A percentile compares a stretch with the other conserved stretches of the same genome.
Evolutionary conservation across 441 rosid species (phyloP).

Genomic region (Macaranga tanarius): DNA sequence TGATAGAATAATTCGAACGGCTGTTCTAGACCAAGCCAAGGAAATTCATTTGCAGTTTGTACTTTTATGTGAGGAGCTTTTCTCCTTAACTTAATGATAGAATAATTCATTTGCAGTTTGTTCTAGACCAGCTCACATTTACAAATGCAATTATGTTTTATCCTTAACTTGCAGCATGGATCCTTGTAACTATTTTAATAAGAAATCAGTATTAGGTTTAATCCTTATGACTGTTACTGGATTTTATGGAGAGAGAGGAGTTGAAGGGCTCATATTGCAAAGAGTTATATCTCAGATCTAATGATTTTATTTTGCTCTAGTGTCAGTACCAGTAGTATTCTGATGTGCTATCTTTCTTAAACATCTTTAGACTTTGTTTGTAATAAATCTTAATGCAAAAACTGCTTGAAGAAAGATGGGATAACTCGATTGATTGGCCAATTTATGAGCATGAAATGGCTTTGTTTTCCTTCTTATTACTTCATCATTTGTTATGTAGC

Average conservation of each 20-base stretch:
- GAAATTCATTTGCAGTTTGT: slow-evolving; percentile 5
- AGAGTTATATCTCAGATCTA: too few species aligned
- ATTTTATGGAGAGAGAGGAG: too few species aligned
- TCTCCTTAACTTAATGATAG: too few species aligned
- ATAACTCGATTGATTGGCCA: not conserved
- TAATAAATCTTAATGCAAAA: too few species aligned
- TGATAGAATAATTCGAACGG: not conserved
- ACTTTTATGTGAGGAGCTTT: slow-evolving; percentile 9
- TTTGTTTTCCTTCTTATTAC: not conserved
- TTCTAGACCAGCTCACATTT: not conserved
- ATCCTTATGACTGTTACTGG: not conserved
- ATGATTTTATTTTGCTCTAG: too few species aligned
- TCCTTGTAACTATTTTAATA: not conserved
- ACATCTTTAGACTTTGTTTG: too few species aligned
- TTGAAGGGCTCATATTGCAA: too few species aligned
- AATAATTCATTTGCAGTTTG: too few species aligned
- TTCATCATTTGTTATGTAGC: not conserved
- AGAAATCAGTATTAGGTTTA: not conserved
- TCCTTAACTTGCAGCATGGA: not conserved
- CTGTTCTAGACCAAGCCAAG: not conserved
- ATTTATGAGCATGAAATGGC: too few species aligned
- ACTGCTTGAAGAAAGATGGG: too few species aligned
- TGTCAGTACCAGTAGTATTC: too few species aligned
- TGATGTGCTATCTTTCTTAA: too few species aligned
- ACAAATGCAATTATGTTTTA: not conserved